These are phyloP conservation scores for Nymphaea colorata DNA, from an alignment of 164 flowering plant species.

Conservation along the genomic window DNA sequence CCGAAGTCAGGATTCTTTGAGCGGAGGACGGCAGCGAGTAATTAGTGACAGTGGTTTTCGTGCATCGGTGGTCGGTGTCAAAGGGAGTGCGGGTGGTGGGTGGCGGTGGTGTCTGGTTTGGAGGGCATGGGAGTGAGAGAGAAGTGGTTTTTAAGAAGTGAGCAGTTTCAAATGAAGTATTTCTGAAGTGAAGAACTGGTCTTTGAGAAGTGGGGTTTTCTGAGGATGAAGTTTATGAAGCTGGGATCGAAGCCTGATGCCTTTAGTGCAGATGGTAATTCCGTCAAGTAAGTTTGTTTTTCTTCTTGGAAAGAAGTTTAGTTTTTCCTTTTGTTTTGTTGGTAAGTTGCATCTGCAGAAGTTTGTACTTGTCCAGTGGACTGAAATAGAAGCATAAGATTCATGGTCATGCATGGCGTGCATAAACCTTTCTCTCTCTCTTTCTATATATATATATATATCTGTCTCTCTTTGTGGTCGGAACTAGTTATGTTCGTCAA, in stretches of 20 bases:
- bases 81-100: background rate
- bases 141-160: background rate
- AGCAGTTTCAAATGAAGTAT: background rate
- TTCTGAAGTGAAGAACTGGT: background rate
- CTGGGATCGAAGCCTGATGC: constrained; percentile 75
- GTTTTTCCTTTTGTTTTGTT: background rate
- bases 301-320: background rate
- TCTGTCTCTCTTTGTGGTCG: background rate
- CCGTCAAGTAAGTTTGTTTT: constrained; percentile 25
- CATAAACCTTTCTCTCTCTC: background rate
- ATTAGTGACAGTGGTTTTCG: background rate
- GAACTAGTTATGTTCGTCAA: background rate
- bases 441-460: too few relatives aligned
- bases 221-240: constrained; percentile 80
- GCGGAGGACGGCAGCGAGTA: background rate
- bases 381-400: background rate
- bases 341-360: background rate
- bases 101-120: background rate
- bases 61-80: background rate
- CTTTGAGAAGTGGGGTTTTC: background rate
- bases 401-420: background rate
- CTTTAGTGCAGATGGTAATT: constrained; percentile 49
- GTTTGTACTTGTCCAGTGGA: background rate
- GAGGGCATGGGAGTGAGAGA: background rate
- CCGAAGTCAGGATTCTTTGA: background rate